Percentiles rank a stretch among this genome's conserved stretches.
These are phyloP conservation scores for Aspergillus eucalypticola DNA, from an alignment of 2,329 filamentous ascomycete genomes.

Conservation along the genomic window DNA sequence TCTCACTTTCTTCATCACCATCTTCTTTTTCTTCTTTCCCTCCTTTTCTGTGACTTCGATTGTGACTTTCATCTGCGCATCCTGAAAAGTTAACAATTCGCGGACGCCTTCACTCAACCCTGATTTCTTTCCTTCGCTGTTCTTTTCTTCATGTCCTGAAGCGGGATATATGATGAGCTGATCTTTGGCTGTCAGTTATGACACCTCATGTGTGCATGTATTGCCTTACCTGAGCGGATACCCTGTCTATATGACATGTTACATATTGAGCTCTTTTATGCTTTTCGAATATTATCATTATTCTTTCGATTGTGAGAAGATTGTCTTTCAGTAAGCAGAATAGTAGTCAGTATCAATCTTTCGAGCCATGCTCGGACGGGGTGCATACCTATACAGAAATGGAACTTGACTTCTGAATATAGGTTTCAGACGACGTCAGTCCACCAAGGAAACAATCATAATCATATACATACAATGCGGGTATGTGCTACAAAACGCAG, in stretches of 20 bases:
- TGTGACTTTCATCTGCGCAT: neutral
- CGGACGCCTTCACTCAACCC: neutral
- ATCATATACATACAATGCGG: slow-evolving; percentile 1
- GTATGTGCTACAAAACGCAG: neutral
- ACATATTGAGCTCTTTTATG: neutral
- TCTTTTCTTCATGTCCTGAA: neutral
- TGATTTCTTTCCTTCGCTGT: neutral
- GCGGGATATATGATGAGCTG: neutral
- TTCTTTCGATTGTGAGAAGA: neutral
- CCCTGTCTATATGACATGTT: slow-evolving; percentile 8
- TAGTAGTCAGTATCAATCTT: neutral
- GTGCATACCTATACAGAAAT: neutral
- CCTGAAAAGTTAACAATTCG: neutral
- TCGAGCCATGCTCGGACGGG: neutral
- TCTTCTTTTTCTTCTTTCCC: neutral
- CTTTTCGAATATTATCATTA: neutral
- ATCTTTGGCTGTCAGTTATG: slow-evolving; percentile 1
- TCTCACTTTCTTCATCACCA: neutral
- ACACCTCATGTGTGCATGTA: neutral
- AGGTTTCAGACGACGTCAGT: neutral
- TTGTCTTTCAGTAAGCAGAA: neutral
- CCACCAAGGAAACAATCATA: neutral
- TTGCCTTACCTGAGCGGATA: slow-evolving; percentile 1
- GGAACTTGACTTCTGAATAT: no score
- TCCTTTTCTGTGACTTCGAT: neutral